These are phyloP conservation scores for Aurantiochytrium sp. DNA, from an alignment of 108 stramenopile species.

Conservation along the genomic window DNA sequence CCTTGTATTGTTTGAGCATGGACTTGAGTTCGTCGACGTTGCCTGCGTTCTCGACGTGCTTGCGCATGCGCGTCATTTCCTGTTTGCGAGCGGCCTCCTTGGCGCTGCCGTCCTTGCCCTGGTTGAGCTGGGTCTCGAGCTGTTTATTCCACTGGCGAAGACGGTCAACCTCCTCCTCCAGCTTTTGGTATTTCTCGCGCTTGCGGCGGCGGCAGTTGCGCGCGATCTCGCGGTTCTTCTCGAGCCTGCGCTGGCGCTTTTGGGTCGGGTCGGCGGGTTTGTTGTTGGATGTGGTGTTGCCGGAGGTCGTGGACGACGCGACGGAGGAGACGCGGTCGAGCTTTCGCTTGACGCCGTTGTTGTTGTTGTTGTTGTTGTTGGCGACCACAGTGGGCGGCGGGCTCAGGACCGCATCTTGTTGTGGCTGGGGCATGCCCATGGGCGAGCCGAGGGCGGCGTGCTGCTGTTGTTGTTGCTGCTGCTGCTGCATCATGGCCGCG, in stretches of 20 bases:
- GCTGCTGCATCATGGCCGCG: too few relatives aligned
- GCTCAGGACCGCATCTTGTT: neutral
- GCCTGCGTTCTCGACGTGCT: neutral
- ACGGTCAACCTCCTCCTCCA: neutral
- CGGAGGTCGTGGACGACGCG: neutral
- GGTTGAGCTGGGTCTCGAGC: neutral
- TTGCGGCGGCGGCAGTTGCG: neutral
- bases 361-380: neutral
- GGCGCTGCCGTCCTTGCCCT: constrained; percentile 14
- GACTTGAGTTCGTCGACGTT: neutral
- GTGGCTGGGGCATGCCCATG: neutral
- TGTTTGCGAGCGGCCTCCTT: constrained; percentile 3
- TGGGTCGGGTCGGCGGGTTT: neutral
- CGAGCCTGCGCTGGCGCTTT: neutral
- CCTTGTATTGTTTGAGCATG: neutral
- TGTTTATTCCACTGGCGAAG: neutral
- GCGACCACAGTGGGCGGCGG: neutral
- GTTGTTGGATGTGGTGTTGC: neutral
- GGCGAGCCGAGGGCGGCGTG: too few relatives aligned
- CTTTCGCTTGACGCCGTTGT: neutral
- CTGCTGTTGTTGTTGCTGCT: too few relatives aligned
- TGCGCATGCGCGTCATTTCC: neutral
- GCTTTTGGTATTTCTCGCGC: neutral
- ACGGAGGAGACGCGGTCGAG: neutral
- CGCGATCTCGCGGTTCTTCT: constrained; percentile 17